Evolutionary conservation across 345 rosid genomes (phyloP), one percentile per base, ranked within the genome.

Genomic region (Lepidium didymum): DNA sequence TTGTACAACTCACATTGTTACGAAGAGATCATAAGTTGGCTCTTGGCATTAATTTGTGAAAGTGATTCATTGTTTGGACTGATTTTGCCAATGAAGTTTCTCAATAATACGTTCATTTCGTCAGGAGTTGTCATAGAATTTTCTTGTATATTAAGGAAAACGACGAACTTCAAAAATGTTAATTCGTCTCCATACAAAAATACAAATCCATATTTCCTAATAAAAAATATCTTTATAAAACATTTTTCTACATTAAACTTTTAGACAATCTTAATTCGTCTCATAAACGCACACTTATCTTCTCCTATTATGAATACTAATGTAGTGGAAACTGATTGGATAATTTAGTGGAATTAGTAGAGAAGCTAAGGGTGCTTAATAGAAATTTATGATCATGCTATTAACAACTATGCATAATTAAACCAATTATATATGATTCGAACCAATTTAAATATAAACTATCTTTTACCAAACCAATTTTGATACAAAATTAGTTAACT

Each of bases 1-100:
- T 72, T 63, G 64, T 63, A 72, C 70, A 72, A 55, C 57, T 54
- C 64, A 55, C 57, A 15, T 41, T 71, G 47, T 70, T 53, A 43
- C 53, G 12, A 69, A 62, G 53, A 62, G 50, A 53, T 56, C 69
- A 53, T 35, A 62, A 41, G 64, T 71, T 71, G 42, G 34, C 33
- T 25, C 64, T 54, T 64, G 64, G 57, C 64, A 62, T 72, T 45
- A 27, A 45, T 16, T 14, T 45, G 70, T 55, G 64, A 72, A 72
- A 55, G 33, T 59, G 53, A 29, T 43, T 50, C 11, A 40, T 34
- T 23, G 33, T 65, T 42, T 67, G 31, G 14, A 65, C 42, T 35
- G n/a, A 18, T 65, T 64, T 66, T 54, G 62, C 35, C 49, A 27
- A 58, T 44, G 23, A 14, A 37, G 56, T 68, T 45, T 68, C 72